phyloP scores from a whole-genome alignment of 164 flowering plant species.

The Sextonia rubra region DNA sequence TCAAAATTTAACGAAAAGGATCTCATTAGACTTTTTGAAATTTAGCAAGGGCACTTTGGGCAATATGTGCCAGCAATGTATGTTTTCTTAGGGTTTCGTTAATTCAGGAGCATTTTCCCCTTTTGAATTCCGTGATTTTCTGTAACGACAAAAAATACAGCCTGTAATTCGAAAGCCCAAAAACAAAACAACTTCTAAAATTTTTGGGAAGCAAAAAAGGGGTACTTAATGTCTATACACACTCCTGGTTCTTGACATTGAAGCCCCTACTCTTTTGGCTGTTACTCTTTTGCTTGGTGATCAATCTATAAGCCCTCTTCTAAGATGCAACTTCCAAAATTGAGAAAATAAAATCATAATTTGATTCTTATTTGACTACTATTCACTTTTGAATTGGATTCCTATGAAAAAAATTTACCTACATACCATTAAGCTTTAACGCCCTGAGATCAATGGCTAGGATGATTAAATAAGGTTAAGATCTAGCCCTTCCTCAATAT shows the following conservation, averaged over 20 bases:
- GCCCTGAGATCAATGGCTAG: too few species aligned
- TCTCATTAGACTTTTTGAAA: not conserved
- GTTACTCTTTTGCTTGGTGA: too few species aligned
- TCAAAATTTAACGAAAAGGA: not conserved
- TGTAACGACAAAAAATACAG: constrained; percentile 28
- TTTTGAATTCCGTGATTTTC: constrained; percentile 19
- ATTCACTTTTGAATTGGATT: too few species aligned
- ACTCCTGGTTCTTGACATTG: not conserved
- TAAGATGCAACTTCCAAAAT: too few species aligned
- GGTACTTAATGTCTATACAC: not conserved
- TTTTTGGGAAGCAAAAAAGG: not conserved
- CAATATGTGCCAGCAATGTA: not conserved
- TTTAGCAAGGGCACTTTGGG: constrained; percentile 8
- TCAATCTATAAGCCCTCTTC: too few species aligned
- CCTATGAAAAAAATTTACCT: too few species aligned
- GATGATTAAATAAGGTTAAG: too few species aligned
- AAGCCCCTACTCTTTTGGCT: not conserved
- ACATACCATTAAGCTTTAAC: too few species aligned
- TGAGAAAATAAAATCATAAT: too few species aligned
- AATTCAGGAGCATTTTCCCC: constrained; percentile 20
- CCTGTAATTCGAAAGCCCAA: constrained; percentile 18
- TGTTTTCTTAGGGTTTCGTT: constrained; percentile 9
- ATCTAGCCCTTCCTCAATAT: too few species aligned
- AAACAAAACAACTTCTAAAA: not conserved
- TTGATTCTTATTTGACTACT: not conserved